Conservation (phyloP, 176 grass and related monocot genomes). For the Microstegium vimineum region DNA sequence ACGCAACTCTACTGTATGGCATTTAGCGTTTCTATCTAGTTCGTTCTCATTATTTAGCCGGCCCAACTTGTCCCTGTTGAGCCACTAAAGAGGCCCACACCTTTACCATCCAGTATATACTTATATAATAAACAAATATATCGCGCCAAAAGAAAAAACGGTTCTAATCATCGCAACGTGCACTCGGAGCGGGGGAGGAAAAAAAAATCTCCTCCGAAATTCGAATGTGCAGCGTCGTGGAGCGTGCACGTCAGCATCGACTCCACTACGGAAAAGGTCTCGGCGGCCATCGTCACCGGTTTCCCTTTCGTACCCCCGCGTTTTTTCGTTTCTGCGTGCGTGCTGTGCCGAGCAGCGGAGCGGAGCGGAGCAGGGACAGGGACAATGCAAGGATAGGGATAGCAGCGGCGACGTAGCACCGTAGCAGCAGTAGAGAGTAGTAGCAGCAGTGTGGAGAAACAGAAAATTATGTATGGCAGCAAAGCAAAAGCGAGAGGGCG, state of each 20-base stretch:
- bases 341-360: neutral
- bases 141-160: neutral
- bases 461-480: neutral
- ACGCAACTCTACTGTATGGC: conserved; percentile 35
- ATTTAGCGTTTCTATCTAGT: conserved; percentile 15
- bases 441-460: neutral
- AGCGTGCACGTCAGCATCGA: conserved; percentile 49
- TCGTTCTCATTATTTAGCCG: conserved; percentile 16
- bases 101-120: neutral
- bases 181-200: neutral
- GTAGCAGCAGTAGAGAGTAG: neutral
- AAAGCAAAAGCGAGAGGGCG: conserved; percentile 12
- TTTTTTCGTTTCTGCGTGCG: neutral
- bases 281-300: conserved; percentile 17
- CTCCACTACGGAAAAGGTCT: conserved; percentile 37
- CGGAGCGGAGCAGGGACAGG: conserved; percentile 6
- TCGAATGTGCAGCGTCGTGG: conserved; percentile 34
- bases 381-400: conserved; percentile 12
- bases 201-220: conserved; percentile 30
- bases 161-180: conserved; percentile 30
- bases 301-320: neutral
- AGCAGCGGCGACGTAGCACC: neutral
- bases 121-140: conserved; percentile 15
- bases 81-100: conserved; percentile 17
- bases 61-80: conserved; percentile 15